Conservation (phyloP, 2,329 filamentous ascomycete species). For the Xylaria sp. region DNA sequence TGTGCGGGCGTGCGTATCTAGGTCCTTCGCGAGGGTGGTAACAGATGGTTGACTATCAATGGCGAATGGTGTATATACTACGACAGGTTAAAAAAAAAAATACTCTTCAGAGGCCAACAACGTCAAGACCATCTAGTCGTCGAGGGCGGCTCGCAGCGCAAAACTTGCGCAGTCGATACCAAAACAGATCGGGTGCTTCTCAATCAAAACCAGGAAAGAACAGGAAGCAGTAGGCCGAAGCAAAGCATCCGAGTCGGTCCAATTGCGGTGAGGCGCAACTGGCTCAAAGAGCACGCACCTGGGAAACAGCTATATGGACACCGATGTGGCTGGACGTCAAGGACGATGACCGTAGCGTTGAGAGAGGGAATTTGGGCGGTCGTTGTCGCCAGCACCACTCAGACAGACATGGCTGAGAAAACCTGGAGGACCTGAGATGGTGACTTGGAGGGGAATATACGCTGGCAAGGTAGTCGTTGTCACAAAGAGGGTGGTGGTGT, state of each 20-base stretch:
- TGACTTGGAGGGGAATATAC: slow-evolving; percentile 9
- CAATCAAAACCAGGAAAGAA: slow-evolving; percentile 2
- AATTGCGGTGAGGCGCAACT: slow-evolving; percentile 40
- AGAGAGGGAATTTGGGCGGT: slow-evolving; percentile 17
- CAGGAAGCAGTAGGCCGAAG: slow-evolving; percentile 29
- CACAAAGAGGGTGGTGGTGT: slow-evolving; percentile 24
- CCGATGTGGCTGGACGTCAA: slow-evolving; percentile 1
- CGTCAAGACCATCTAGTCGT: slow-evolving; percentile 9
- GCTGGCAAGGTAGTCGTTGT: slow-evolving; percentile 16
- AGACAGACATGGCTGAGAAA: slow-evolving; percentile 19
- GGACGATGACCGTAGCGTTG: not conserved
- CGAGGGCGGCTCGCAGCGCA: not conserved
- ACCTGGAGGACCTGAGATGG: not conserved
- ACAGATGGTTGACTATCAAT: not conserved
- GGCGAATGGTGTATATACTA: not conserved
- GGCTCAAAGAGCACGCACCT: slow-evolving; percentile 26
- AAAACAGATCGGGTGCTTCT: not conserved
- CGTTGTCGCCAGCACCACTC: slow-evolving; percentile 27
- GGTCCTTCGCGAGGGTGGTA: not conserved
- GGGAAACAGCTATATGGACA: slow-evolving; percentile 3
- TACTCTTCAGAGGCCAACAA: slow-evolving; percentile 1
- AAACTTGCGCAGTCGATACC: slow-evolving; percentile 6
- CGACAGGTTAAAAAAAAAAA: not conserved
- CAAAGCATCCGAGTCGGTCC: slow-evolving; percentile 35
- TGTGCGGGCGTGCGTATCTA: not conserved